phyloP scores from a whole-genome alignment of 306 rosid species.

The Cucumis cinereus region DNA sequence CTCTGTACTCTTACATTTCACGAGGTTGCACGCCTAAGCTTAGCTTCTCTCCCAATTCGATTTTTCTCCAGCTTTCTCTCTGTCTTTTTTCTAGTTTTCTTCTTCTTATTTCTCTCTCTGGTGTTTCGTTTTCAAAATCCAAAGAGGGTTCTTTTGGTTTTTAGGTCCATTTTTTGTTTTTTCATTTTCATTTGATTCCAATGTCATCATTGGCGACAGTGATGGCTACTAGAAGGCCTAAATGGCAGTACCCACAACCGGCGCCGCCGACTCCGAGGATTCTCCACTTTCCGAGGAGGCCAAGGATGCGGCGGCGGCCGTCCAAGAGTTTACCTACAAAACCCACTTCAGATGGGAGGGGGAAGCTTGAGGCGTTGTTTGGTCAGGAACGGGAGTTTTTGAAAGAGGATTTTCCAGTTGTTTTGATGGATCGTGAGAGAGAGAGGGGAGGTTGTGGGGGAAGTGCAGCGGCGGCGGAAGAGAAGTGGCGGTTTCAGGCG shows the following conservation, averaged over 20 bases:
- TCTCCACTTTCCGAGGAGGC: conserved; percentile 62
- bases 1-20: conserved; percentile 48
- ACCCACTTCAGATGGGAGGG: conserved; percentile 19
- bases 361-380: conserved; percentile 48
- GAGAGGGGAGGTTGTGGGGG: background rate
- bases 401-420: conserved; percentile 25
- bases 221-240: conserved; percentile 37
- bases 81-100: background rate
- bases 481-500: conserved; percentile 83
- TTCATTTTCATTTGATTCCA: background rate
- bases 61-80: conserved; percentile 14
- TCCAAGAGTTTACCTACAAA: conserved; percentile 18
- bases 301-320: conserved; percentile 50
- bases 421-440: conserved; percentile 29
- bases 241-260: conserved; percentile 65
- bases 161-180: background rate
- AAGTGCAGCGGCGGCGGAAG: conserved; percentile 23
- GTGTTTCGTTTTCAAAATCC: conserved; percentile 3
- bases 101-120: conserved; percentile 3
- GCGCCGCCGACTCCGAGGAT: conserved; percentile 63
- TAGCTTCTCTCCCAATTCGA: conserved; percentile 8
- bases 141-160: background rate
- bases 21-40: conserved; percentile 79
- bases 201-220: conserved; percentile 30
- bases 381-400: conserved; percentile 35